phyloP scores from a whole-genome alignment of 2,329 filamentous ascomycete genomes.

The Pleomassaria siparia region DNA sequence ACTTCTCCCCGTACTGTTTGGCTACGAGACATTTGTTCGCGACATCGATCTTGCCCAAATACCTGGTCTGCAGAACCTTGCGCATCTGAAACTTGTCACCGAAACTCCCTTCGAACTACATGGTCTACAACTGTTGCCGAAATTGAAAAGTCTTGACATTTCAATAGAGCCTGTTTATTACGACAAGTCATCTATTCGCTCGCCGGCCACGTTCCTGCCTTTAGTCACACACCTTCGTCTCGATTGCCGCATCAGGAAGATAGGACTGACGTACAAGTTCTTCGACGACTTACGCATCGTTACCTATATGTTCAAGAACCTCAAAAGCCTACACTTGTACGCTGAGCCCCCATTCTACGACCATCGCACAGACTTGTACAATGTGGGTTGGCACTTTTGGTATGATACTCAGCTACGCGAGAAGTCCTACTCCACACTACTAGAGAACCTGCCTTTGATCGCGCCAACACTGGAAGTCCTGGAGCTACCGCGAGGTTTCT shows the following conservation, averaged over 20 bases:
- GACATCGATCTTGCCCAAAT: not conserved
- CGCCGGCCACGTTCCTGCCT: not conserved
- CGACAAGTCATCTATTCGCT: not conserved
- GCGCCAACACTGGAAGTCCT: not conserved
- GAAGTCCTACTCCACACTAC: not conserved
- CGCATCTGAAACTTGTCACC: not conserved
- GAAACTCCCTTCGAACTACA: not conserved
- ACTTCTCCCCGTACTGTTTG: not conserved
- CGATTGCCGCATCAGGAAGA: constrained; percentile 1
- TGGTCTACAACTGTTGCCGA: not conserved
- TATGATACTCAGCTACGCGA: not conserved
- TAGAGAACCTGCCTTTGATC: not conserved
- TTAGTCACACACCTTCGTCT: not conserved
- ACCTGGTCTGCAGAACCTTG: not conserved
- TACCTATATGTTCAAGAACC: not conserved
- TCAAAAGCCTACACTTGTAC: not conserved
- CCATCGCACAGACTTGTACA: not conserved
- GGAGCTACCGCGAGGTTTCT: not conserved
- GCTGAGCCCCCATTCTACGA: not conserved
- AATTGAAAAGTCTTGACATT: not conserved
- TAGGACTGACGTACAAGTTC: not conserved
- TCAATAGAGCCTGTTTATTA: not conserved
- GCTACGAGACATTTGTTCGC: not conserved
- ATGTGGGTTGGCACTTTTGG: not conserved
- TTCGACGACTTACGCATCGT: not conserved